A percentile compares a stretch with the other conserved stretches of the same genome.
Conservation (phyloP, 2,329 filamentous ascomycete species). For the Colletotrichum eremochloae region DNA sequence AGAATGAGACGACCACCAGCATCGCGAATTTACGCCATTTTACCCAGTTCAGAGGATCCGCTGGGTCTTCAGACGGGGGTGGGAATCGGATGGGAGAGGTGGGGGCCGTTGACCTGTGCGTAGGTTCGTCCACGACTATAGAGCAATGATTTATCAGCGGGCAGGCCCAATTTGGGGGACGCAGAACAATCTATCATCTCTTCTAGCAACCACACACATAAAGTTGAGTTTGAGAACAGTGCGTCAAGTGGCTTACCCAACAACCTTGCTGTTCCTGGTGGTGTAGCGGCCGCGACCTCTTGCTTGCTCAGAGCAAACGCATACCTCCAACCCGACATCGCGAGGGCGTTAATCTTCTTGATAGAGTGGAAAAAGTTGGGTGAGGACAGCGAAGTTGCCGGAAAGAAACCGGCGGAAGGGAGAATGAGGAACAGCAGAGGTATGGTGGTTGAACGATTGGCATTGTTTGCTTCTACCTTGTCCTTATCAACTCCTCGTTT, state of each 20-base stretch:
- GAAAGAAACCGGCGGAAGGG: not conserved
- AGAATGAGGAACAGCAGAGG: not conserved
- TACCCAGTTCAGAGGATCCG: conserved; percentile 54
- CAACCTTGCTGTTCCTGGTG: conserved; percentile 44
- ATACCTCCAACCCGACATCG: conserved; percentile 43
- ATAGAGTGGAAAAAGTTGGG: not conserved
- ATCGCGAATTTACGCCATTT: conserved; percentile 50
- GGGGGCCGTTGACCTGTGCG: conserved; percentile 14
- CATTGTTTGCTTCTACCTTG: not conserved
- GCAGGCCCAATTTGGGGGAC: not conserved
- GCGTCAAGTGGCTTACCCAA: conserved; percentile 36
- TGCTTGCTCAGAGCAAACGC: conserved; percentile 44
- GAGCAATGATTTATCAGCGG: not conserved
- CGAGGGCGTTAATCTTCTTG: not conserved
- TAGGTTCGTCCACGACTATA: conserved; percentile 15
- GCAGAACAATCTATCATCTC: no score
- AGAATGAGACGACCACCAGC: conserved; percentile 48
- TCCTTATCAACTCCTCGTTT: conserved; percentile 6
- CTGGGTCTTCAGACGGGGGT: conserved; percentile 48
- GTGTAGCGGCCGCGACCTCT: conserved; percentile 41
- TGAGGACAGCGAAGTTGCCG: not conserved
- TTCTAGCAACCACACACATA: not conserved
- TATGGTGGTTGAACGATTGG: not conserved
- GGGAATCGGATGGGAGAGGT: conserved; percentile 44
- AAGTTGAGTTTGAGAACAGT: not conserved